A percentile compares a stretch with the other conserved stretches of the same genome.
Evolutionary conservation across 208 protist genomes (phyloP).

Genomic region (Herpetomonas tarakana): DNA sequence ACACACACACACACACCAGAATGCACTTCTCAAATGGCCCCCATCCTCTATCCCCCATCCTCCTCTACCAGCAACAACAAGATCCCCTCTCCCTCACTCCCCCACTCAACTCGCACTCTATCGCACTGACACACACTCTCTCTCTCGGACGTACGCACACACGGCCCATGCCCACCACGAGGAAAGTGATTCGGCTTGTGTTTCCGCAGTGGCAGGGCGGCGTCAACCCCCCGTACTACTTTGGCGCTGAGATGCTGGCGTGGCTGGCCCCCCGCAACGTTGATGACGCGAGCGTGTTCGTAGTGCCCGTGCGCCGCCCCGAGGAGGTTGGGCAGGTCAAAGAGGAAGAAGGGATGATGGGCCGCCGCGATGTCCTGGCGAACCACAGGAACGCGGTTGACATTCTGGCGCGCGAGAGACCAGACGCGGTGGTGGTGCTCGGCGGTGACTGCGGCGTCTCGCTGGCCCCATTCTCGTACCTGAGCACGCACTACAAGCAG

Average conservation of each 20-base stretch:
- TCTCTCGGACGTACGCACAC: too few species aligned
- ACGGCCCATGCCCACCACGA: background rate
- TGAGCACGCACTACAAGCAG: constrained; percentile 15
- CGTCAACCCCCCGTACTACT: constrained; percentile 20
- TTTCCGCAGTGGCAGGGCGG: constrained; percentile 36
- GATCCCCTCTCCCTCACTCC: too few species aligned
- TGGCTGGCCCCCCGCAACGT: constrained; percentile 15
- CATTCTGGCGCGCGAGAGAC: constrained; percentile 5
- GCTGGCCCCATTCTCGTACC: constrained; percentile 33
- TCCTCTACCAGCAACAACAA: too few species aligned
- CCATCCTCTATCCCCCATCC: too few species aligned
- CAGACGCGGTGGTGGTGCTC: constrained; percentile 22
- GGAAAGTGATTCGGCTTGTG: constrained; percentile 19
- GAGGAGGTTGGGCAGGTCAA: constrained; percentile 5
- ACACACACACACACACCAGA: too few species aligned
- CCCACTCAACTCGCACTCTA: too few species aligned
- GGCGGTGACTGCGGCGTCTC: constrained; percentile 32
- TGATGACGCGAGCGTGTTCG: background rate
- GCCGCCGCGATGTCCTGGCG: constrained; percentile 8
- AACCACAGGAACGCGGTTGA: constrained; percentile 11
- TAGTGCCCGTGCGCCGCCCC: constrained; percentile 10
- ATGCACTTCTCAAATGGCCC: too few species aligned
- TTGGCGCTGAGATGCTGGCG: constrained; percentile 23
- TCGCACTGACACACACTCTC: too few species aligned
- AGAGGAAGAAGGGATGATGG: constrained; percentile 8